phyloP scores from a whole-genome alignment of 257 asterid genomes.

The Solanum sparsipilum region DNA sequence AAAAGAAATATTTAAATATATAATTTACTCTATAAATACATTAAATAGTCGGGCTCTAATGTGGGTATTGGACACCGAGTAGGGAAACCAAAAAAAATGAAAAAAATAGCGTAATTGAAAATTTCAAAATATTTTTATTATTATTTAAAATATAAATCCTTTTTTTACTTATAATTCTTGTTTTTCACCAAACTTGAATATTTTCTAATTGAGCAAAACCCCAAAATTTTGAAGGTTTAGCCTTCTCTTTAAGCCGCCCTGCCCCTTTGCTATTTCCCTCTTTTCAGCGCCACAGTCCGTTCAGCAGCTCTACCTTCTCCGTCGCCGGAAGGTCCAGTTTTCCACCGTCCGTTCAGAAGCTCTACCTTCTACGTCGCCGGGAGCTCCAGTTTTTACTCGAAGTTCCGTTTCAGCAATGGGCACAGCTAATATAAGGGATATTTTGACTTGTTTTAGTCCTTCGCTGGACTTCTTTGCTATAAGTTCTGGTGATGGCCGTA shows the following conservation, averaged over 20 bases:
- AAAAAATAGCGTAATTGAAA: not conserved
- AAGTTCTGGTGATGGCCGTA: slow-evolving; percentile 72
- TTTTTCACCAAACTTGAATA: not conserved
- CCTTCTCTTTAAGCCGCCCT: not conserved
- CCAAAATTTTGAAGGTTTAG: not conserved
- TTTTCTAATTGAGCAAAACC: not conserved
- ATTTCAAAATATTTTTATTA: not conserved
- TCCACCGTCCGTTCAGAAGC: not conserved
- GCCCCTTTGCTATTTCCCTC: not conserved
- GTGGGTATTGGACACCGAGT: too few relatives aligned
- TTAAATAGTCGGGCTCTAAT: too few relatives aligned
- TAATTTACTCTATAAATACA: not conserved
- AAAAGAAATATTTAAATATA: not conserved
- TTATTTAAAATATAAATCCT: not conserved
- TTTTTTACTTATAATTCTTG: not conserved
- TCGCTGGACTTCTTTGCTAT: slow-evolving; percentile 59
- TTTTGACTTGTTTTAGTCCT: slow-evolving; percentile 69
- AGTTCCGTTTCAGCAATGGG: slow-evolving; percentile 22
- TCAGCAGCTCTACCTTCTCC: not conserved
- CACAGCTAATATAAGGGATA: slow-evolving; percentile 52
- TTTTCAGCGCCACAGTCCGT: not conserved
- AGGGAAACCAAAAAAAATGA: too few relatives aligned
- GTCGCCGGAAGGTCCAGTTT: not conserved
- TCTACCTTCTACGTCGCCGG: not conserved
- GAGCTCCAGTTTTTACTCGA: not conserved